phyloP scores from a whole-genome alignment of 192 early-diverging fungal genomes.

The Coemansia sp. region DNA sequence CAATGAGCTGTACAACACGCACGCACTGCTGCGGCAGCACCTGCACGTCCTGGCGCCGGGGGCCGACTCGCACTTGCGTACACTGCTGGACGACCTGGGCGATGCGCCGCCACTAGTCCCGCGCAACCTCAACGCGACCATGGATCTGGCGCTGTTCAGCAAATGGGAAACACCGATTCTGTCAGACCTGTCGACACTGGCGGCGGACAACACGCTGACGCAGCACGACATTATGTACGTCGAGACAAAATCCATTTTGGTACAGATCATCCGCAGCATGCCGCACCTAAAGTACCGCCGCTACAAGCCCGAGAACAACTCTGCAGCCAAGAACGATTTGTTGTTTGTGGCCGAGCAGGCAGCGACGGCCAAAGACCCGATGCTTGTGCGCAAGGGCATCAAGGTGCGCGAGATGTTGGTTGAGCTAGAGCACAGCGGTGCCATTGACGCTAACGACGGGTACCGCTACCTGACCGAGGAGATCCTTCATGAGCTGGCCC shows the following conservation, averaged over 20 bases:
- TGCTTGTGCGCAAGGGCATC: slow-evolving; percentile 89
- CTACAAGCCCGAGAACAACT: slow-evolving; percentile 53
- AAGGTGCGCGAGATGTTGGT: slow-evolving; percentile 93
- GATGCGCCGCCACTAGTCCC: slow-evolving; percentile 55
- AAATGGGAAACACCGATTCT: slow-evolving; percentile 53
- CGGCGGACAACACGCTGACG: slow-evolving; percentile 87
- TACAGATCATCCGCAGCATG: slow-evolving; percentile 89
- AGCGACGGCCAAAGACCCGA: slow-evolving; percentile 82
- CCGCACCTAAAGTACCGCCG: slow-evolving; percentile 62
- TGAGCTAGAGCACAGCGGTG: slow-evolving; percentile 76
- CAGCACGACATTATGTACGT: slow-evolving; percentile 93
- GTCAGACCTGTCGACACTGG: slow-evolving; percentile 73
- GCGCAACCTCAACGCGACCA: slow-evolving; percentile 46
- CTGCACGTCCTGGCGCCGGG: slow-evolving; percentile 75
- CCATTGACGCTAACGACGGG: slow-evolving; percentile 72
- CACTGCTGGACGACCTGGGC: slow-evolving; percentile 78
- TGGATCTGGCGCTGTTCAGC: slow-evolving; percentile 52
- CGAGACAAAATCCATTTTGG: slow-evolving; percentile 91
- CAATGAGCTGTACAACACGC: slow-evolving; percentile 95
- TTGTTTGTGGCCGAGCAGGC: slow-evolving; percentile 79
- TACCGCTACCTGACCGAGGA: slow-evolving; percentile 85
- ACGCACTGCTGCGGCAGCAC: slow-evolving; percentile 79
- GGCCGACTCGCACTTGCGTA: slow-evolving; percentile 78
- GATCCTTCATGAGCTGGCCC: slow-evolving; percentile 82
- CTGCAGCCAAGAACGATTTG: slow-evolving; percentile 52